These are phyloP conservation scores for Termitomyces sp. DNA, from an alignment of 768 basidiomycete species.

Conservation along the genomic window DNA sequence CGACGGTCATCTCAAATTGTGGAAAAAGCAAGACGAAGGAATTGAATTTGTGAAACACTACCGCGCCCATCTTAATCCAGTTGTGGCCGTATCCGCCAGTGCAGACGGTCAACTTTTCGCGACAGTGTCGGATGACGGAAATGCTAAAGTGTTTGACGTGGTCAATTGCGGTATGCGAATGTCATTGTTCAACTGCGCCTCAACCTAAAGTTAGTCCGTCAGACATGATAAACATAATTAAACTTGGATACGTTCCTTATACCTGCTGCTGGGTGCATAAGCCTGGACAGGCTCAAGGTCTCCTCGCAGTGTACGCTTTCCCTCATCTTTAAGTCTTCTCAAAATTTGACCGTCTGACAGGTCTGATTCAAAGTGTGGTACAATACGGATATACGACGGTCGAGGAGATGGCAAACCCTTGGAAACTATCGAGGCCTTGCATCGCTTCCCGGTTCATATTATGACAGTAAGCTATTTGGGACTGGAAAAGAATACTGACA, in stretches of 20 bases:
- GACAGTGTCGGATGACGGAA: constrained; percentile 87
- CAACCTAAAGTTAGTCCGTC: constrained; percentile 1
- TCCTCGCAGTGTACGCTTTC: constrained; percentile 76
- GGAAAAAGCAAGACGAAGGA: constrained; percentile 96
- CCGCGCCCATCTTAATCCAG: constrained; percentile 80
- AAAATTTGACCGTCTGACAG: constrained; percentile 34
- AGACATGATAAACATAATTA: constrained; percentile 99
- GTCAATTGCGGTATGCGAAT: constrained; percentile 84
- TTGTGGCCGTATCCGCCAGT: constrained; percentile 79
- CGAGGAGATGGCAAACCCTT: constrained; percentile 80
- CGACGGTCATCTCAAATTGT: constrained; percentile 95
- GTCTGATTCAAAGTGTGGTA: constrained; percentile 70
- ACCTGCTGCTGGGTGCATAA: constrained; percentile 95
- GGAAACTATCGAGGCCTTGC: constrained; percentile 70
- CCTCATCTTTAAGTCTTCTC: neutral
- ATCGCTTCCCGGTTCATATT: constrained; percentile 85
- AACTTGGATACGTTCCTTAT: constrained; percentile 79
- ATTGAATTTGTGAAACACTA: constrained; percentile 99
- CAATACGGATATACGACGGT: constrained; percentile 88
- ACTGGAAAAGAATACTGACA: neutral
- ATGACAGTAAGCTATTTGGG: constrained; percentile 62
- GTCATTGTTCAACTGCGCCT: neutral
- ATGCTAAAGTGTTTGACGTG: constrained; percentile 94
- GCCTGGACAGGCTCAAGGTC: constrained; percentile 78
- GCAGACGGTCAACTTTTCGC: constrained; percentile 92